Percentiles rank a stretch among this genome's conserved stretches.
phyloP scores from a whole-genome alignment of 2,329 filamentous ascomycete species.

The Thielaviopsis punctulata region DNA sequence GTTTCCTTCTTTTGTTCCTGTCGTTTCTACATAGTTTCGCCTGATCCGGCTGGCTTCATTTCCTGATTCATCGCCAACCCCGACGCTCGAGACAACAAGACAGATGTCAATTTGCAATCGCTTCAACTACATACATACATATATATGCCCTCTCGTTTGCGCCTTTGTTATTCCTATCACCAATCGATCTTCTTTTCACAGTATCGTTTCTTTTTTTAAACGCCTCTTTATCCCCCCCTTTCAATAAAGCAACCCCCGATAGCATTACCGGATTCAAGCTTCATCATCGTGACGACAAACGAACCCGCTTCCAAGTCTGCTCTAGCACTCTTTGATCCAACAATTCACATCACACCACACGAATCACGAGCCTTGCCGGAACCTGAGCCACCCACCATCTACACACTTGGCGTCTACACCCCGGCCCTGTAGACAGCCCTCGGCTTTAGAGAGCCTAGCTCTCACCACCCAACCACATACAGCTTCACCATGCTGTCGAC shows the following conservation, averaged over 20 bases:
- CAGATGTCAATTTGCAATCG: neutral
- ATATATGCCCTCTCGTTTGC: neutral
- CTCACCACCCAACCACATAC: neutral
- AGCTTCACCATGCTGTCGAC: constrained; percentile 5
- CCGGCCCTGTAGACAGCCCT: neutral
- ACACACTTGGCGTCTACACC: neutral
- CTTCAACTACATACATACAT: constrained; percentile 1
- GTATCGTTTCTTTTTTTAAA: neutral
- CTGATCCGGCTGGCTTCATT: neutral
- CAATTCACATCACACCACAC: no score
- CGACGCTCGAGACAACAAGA: neutral
- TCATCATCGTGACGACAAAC: neutral
- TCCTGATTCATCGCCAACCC: neutral
- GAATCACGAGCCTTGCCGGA: no score
- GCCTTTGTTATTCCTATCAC: neutral
- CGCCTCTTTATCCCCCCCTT: neutral
- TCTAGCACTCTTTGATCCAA: no score
- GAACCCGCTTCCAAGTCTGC: no score
- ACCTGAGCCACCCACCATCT: neutral
- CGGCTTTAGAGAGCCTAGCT: neutral
- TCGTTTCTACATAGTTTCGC: neutral
- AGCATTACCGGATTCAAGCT: neutral
- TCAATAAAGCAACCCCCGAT: neutral
- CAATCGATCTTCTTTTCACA: neutral
- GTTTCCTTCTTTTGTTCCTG: neutral